These are phyloP conservation scores for Drosera spatulata DNA, from an alignment of 179 eudicot species.

Conservation along the genomic window DNA sequence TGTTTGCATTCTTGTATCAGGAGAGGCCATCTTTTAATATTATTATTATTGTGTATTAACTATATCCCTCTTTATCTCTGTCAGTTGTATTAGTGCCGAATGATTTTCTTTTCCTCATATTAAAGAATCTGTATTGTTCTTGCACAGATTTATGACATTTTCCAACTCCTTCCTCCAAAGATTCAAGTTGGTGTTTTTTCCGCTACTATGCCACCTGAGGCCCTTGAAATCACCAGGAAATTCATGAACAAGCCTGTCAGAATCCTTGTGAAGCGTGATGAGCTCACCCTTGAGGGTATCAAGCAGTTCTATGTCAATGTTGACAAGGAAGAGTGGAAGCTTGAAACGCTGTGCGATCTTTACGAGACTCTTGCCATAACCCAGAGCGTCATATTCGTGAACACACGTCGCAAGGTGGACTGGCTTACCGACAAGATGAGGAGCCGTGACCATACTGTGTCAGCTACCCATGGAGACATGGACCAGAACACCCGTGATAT, in stretches of 20 bases:
- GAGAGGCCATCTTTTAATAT: too few species aligned
- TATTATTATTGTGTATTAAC: too few species aligned
- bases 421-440: conserved; percentile 50
- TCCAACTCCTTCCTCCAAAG: conserved; percentile 41
- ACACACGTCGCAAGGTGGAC: conserved; percentile 42
- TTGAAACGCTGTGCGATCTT: too few species aligned
- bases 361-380: conserved; percentile 21
- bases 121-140: background rate
- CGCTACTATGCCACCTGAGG: conserved; percentile 55
- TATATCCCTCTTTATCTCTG: background rate
- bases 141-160: conserved; percentile 41
- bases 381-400: conserved; percentile 42
- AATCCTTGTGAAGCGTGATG: conserved; percentile 43
- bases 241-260: conserved; percentile 50
- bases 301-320: too few species aligned
- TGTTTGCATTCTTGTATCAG: background rate
- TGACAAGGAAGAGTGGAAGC: too few species aligned
- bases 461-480: conserved; percentile 20
- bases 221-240: conserved; percentile 43
- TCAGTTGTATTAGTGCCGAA: background rate
- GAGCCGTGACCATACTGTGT: conserved; percentile 41
- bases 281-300: conserved; percentile 24
- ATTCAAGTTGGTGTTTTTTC: conserved; percentile 48
- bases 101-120: background rate
- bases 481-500: conserved; percentile 29